phyloP scores from a whole-genome alignment of 1,139 yeast genomes.

The Suhomyces maxii region DNA sequence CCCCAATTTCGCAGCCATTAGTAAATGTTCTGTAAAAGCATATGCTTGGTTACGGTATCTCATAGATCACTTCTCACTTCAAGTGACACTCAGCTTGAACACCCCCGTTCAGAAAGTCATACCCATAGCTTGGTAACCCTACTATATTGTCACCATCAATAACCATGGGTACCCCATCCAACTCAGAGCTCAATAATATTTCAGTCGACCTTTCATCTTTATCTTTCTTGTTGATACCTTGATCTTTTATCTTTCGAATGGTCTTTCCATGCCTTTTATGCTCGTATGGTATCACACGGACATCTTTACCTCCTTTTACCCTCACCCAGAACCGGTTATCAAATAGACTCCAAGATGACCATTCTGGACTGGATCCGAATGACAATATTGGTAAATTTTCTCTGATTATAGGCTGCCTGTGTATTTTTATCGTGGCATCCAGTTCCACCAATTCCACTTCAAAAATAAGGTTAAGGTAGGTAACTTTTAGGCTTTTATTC shows the following conservation, averaged over 20 bases:
- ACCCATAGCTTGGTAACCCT: constrained; percentile 2
- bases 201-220: background rate
- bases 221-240: no score
- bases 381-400: background rate
- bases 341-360: constrained; percentile 18
- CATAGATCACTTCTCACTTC: background rate
- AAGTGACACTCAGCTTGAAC: constrained; percentile 4
- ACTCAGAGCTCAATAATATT: background rate
- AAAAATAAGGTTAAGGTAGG: constrained; percentile 7
- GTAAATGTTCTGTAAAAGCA: no score
- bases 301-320: constrained; percentile 10
- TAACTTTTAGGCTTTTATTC: background rate
- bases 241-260: no score
- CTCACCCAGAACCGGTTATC: constrained; percentile 41
- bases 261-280: constrained; percentile 15
- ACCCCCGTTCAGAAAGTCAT: background rate
- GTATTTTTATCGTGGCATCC: background rate
- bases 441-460: background rate
- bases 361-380: background rate
- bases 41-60: no score
- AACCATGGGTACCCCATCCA: constrained; percentile 11
- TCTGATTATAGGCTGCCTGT: constrained; percentile 7
- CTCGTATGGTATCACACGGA: constrained; percentile 22
- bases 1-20: no score
- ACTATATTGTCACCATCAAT: constrained; percentile 4